Conservation (phyloP, 345 rosid genomes). For the Eutrema yunnanense region DNA sequence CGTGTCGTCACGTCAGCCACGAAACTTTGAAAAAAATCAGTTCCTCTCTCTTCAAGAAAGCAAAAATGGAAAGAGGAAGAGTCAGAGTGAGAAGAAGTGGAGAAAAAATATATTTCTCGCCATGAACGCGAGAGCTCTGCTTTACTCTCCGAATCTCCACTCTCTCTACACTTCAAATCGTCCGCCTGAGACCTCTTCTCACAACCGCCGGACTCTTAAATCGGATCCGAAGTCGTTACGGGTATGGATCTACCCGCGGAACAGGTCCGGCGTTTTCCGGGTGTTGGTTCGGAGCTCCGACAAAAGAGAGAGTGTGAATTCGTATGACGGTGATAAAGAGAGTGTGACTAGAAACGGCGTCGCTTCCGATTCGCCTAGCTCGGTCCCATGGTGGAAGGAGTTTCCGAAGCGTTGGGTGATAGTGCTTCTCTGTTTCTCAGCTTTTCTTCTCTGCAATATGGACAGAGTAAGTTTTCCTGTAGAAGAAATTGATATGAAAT, state of each 20-base stretch:
- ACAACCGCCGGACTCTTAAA: constrained; percentile 13
- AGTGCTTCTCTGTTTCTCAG: constrained; percentile 74
- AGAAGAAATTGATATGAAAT: background rate
- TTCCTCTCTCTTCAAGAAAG: background rate
- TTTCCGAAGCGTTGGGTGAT: constrained; percentile 92
- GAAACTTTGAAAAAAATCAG: constrained; percentile 27
- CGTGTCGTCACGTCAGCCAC: constrained; percentile 53
- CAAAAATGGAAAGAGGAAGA: background rate
- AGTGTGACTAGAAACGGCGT: constrained; percentile 12
- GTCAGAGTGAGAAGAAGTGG: background rate
- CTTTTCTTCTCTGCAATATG: constrained; percentile 90
- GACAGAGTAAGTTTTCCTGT: constrained; percentile 52
- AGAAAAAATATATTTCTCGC: constrained; percentile 21
- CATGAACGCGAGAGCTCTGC: constrained; percentile 61
- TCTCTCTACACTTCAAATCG: constrained; percentile 33
- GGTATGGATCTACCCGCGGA: constrained; percentile 22
- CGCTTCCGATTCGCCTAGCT: constrained; percentile 22
- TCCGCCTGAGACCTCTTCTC: constrained; percentile 22
- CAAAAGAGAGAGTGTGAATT: constrained; percentile 25
- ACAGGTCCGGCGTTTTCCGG: constrained; percentile 32
- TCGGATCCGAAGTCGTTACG: constrained; percentile 22
- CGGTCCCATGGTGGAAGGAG: constrained; percentile 74
- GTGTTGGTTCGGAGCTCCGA: constrained; percentile 41
- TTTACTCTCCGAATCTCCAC: constrained; percentile 43
- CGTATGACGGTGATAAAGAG: constrained; percentile 11